Evolutionary conservation across 768 basidiomycete species (phyloP).

Genomic region (Lactifluus volemus): DNA sequence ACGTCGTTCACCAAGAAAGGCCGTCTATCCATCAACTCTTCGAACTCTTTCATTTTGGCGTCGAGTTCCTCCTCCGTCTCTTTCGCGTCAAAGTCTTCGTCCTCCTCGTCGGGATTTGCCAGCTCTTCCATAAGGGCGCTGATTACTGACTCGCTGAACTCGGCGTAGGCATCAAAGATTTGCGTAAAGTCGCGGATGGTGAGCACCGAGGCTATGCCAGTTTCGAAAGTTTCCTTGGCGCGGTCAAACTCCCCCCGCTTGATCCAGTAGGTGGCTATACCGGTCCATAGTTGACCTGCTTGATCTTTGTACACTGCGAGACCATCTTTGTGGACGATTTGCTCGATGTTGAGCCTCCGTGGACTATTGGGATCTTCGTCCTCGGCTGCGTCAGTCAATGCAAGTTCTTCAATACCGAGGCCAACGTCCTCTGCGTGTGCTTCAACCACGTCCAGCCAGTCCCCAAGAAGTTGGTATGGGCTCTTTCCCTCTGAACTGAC

Average conservation of each 20-base stretch:
- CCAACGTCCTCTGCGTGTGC: constrained; percentile 89
- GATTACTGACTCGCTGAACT: constrained; percentile 86
- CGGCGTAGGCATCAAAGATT: constrained; percentile 94
- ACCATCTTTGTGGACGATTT: constrained; percentile 79
- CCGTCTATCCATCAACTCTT: constrained; percentile 87
- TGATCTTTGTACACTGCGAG: constrained; percentile 90
- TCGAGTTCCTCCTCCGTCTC: constrained; percentile 84
- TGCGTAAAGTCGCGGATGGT: constrained; percentile 97
- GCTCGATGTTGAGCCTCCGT: constrained; percentile 76
- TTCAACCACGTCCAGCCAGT: constrained; percentile 90
- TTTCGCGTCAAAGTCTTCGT: constrained; percentile 67
- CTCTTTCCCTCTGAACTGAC: constrained; percentile 88
- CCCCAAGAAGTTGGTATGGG: constrained; percentile 86
- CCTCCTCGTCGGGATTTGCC: constrained; percentile 66
- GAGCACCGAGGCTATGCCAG: constrained; percentile 73
- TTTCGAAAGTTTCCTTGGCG: constrained; percentile 81
- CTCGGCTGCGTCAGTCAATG: constrained; percentile 30
- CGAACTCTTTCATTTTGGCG: constrained; percentile 82
- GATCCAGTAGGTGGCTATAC: constrained; percentile 96
- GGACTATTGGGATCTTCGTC: constrained; percentile 74
- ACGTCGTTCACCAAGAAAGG: constrained; percentile 98
- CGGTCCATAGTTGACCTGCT: constrained; percentile 92
- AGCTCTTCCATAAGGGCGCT: constrained; percentile 82
- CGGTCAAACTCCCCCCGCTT: constrained; percentile 93
- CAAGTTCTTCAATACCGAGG: constrained; percentile 59